These are phyloP conservation scores for Poteriospumella lacustris DNA, from an alignment of 108 stramenopile species.

Conservation along the genomic window DNA sequence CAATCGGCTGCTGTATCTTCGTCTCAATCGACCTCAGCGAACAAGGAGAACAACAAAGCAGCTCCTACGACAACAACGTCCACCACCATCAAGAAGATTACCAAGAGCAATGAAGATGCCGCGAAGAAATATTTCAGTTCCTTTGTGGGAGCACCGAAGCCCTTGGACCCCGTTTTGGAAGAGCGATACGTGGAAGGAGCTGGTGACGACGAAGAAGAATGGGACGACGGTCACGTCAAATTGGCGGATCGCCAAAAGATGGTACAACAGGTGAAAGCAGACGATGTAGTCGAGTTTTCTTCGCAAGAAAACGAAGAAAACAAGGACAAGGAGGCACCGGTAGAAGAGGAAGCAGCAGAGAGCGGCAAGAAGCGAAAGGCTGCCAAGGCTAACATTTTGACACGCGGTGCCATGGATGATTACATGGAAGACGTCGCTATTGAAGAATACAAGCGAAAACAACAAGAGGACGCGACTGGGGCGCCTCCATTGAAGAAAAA, in stretches of 20 bases:
- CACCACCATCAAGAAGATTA: no score
- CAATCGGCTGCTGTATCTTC: no score
- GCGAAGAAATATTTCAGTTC: no score
- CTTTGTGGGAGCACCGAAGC: no score
- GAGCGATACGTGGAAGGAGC: no score
- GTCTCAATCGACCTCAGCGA: no score
- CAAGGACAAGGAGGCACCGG: background rate
- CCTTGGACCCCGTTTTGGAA: no score
- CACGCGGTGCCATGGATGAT: conserved; percentile 21
- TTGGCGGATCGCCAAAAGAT: background rate
- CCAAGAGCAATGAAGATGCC: no score
- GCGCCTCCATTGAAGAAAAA: background rate
- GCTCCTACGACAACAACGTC: no score
- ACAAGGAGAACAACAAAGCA: no score
- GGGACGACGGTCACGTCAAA: background rate
- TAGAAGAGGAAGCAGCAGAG: background rate
- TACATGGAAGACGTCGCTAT: background rate
- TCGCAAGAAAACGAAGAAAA: background rate
- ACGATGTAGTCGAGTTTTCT: background rate
- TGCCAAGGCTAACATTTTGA: background rate
- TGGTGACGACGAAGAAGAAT: background rate
- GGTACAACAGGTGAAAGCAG: background rate
- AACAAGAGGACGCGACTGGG: background rate
- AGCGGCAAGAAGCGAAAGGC: background rate
- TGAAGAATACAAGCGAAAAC: background rate